Base-by-base conservation (phyloP, 805 yeast genomes). In the Hemisphaericaspora nanyangensis region DNA sequence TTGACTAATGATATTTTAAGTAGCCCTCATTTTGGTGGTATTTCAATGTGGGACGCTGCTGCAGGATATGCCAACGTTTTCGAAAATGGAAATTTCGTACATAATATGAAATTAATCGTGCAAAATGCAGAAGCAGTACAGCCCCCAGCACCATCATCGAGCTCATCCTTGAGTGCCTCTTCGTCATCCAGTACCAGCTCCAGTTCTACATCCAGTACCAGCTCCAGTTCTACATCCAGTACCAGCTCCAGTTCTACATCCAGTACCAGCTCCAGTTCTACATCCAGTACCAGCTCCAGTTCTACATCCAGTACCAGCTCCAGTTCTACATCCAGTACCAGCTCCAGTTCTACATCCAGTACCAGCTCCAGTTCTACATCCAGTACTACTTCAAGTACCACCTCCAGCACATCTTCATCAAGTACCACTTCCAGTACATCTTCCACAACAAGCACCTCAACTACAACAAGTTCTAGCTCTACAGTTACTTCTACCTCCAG, bases 31-130 rank as follows among this genome's bases (percentile, higher is more conserved):
- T 76, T 89, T 49, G 83, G 83, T 17, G 85, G 89, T 25, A 76
- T 90, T 53, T 78, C 83, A 74, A 65, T 89, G 44, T 90, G 98
- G 97, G 95, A 88, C 49, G 85, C 88, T 12, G 69, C 82, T 7
- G 78, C 77, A 47, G 76, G 76, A 15, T 54, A 49, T 48, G 42
- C 47, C 11, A 59, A 59, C 39, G 47, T 45, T 18, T 49, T 51
- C 13, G 17, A 25, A 17, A 35, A 43, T 31, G 60, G 62, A 22
- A 53, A 46, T 18, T 60, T 45, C 46, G 55, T 51, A 13, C 43
- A 71, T 24, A 65, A 61, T 29, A 54, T 79, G 58, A 75, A 76
- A 55, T 43, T 56, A 19, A 53, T 73, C 31, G 56, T 78, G 47
- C 57, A 55, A 11, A 51, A 49, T 27, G 35, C 51, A 29, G 42